Percentiles rank a stretch among this genome's conserved stretches.
Conservation (phyloP, 2,329 filamentous ascomycete genomes). For the Diaporthe batatas region DNA sequence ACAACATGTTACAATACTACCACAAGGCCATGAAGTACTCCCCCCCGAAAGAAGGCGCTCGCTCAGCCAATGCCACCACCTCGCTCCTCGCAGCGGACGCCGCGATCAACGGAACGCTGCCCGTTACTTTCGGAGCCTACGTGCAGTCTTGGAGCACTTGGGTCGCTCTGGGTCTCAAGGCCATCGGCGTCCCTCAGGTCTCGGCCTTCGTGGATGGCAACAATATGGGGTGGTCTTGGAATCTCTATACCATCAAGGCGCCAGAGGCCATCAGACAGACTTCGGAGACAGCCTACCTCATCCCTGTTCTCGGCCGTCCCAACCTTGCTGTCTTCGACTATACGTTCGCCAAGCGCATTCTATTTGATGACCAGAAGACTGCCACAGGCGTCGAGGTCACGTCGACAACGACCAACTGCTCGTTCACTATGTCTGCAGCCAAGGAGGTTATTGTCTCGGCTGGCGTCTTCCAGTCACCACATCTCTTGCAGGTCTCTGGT, state of each 20-base stretch:
- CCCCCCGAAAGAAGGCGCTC: background rate
- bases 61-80: conserved; percentile 31
- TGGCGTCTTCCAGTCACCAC: conserved; percentile 57
- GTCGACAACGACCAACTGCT: background rate
- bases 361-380: conserved; percentile 27
- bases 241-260: conserved; percentile 9
- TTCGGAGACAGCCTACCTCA: conserved; percentile 24
- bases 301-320: background rate
- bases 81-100: background rate
- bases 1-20: conserved; percentile 35
- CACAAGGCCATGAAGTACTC: conserved; percentile 33
- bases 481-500: conserved; percentile 50
- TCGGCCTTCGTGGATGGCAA: conserved; percentile 12
- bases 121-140: conserved; percentile 11
- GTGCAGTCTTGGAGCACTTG: conserved; percentile 33
- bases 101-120: background rate
- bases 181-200: conserved; percentile 16
- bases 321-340: conserved; percentile 25
- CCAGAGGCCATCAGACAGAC: background rate
- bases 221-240: conserved; percentile 12
- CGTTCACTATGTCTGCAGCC: conserved; percentile 16
- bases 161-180: conserved; percentile 15
- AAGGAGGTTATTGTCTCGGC: conserved; percentile 59
- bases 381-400: conserved; percentile 28
- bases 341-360: conserved; percentile 26